phyloP scores from a whole-genome alignment of 129 eudicot species.

The Chrysanthemum lavandulifolium region DNA sequence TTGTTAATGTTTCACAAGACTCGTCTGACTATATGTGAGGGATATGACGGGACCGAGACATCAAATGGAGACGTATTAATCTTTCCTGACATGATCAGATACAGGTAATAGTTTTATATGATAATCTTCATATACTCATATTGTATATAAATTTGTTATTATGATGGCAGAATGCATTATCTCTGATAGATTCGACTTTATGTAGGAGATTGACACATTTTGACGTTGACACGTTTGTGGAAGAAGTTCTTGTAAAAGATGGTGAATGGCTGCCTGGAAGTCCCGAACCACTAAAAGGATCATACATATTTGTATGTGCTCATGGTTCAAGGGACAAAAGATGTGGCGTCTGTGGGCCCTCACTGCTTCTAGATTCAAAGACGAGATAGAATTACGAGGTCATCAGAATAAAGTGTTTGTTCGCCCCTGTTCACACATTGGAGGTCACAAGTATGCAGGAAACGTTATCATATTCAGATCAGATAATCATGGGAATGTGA shows the following conservation, averaged over 20 bases:
- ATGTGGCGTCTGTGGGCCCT: constrained; percentile 90
- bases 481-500: constrained; percentile 51
- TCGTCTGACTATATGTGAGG: constrained; percentile 97
- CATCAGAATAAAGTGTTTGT: constrained; percentile 77
- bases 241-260: constrained; percentile 92
- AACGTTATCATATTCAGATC: constrained; percentile 85
- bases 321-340: constrained; percentile 89
- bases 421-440: constrained; percentile 95
- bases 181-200: constrained; percentile 3
- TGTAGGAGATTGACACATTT: constrained; percentile 97
- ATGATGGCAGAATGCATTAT: neutral
- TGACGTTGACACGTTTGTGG: constrained; percentile 95
- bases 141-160: neutral
- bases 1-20: constrained; percentile 44
- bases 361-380: constrained; percentile 71
- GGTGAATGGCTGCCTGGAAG: constrained; percentile 97
- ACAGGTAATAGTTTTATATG: constrained; percentile 52
- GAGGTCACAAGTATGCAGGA: constrained; percentile 96
- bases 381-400: constrained; percentile 71
- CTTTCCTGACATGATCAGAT: constrained; percentile 98
- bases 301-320: constrained; percentile 88
- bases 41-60: constrained; percentile 96
- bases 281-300: constrained; percentile 80
- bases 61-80: constrained; percentile 97
- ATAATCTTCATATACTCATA: neutral